A percentile compares a stretch with the other conserved stretches of the same genome.
phyloP scores from a whole-genome alignment of 2,329 filamentous ascomycete species.

The Microdochium paspali region DNA sequence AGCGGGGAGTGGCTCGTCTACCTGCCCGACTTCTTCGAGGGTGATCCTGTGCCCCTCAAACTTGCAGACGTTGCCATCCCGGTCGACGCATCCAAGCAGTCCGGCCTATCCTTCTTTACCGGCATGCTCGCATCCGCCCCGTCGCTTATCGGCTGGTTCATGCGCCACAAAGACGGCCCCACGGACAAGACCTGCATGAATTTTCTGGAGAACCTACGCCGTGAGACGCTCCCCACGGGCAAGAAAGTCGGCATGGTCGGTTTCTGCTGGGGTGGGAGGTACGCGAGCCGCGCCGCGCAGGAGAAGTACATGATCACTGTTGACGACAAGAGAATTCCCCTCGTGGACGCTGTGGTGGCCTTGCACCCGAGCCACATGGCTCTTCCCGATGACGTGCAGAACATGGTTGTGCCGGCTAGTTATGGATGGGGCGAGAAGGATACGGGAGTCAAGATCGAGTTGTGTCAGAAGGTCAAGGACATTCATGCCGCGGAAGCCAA shows the following conservation, averaged over 20 bases:
- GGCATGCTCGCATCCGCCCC: conserved; percentile 23
- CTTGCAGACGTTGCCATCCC: conserved; percentile 7
- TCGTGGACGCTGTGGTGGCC: conserved; percentile 25
- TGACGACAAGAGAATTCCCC: conserved; percentile 20
- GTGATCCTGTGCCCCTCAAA: conserved; percentile 18
- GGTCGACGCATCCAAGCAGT: conserved; percentile 2
- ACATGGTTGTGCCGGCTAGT: conserved; percentile 17
- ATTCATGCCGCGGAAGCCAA: conserved; percentile 12
- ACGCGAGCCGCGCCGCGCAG: conserved; percentile 18
- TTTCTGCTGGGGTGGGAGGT: conserved; percentile 26
- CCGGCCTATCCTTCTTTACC: conserved; percentile 19
- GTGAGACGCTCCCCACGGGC: conserved; percentile 12
- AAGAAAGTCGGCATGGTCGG: conserved; percentile 24
- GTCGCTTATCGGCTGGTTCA: conserved; percentile 20
- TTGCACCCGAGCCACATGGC: conserved; percentile 24
- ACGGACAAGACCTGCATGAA: conserved; percentile 23
- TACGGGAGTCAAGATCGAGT: conserved; percentile 14
- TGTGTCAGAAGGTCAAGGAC: conserved; percentile 18
- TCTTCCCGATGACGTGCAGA: conserved; percentile 23
- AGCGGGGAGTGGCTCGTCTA: conserved; percentile 19
- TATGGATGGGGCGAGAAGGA: conserved; percentile 22
- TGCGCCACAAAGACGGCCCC: conserved; percentile 18
- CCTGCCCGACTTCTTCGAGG: conserved; percentile 20
- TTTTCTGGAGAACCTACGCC: conserved; percentile 18
- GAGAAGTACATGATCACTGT: conserved; percentile 22